Percentiles rank a stretch among this genome's conserved stretches.
These are phyloP conservation scores for Polysphondylium violaceum DNA, from an alignment of 78 protist species.

Conservation along the genomic window DNA sequence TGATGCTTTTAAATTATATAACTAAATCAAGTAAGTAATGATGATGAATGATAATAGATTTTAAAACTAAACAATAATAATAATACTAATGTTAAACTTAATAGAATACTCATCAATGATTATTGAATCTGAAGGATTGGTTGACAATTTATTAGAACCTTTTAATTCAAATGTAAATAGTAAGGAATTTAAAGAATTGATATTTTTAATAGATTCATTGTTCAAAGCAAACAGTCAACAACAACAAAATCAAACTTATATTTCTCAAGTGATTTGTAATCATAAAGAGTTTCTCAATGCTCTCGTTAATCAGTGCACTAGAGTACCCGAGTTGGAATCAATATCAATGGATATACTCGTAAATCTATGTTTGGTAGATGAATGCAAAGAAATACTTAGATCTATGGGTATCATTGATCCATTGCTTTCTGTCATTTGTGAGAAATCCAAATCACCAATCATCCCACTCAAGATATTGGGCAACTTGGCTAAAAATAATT, in stretches of 20 bases:
- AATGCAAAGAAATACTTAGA: slow-evolving; percentile 30
- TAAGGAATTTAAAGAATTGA: slow-evolving; percentile 5
- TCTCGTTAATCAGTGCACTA: neutral
- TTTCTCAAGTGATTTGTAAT: neutral
- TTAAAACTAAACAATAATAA: neutral
- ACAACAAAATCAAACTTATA: neutral
- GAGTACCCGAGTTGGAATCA: neutral
- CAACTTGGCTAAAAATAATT: slow-evolving; percentile 43
- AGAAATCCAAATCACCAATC: slow-evolving; percentile 27
- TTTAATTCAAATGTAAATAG: neutral
- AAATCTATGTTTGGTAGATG: neutral
- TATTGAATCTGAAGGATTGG: slow-evolving; percentile 24
- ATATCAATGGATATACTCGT: neutral
- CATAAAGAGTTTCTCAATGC: neutral
- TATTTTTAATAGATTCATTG: neutral
- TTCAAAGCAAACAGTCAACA: neutral
- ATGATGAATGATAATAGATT: neutral
- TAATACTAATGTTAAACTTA: neutral
- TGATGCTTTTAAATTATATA: slow-evolving; percentile 6
- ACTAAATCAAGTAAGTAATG: slow-evolving; percentile 45
- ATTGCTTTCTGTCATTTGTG: slow-evolving; percentile 48
- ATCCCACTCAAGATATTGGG: slow-evolving; percentile 28
- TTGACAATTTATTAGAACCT: slow-evolving; percentile 12
- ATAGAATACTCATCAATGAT: slow-evolving; percentile 12
- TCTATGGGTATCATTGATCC: slow-evolving; percentile 54